Percentiles rank a stretch among this genome's conserved stretches.
Conservation (phyloP, 495 filamentous ascomycete species). For the Penicillium steckii region DNA sequence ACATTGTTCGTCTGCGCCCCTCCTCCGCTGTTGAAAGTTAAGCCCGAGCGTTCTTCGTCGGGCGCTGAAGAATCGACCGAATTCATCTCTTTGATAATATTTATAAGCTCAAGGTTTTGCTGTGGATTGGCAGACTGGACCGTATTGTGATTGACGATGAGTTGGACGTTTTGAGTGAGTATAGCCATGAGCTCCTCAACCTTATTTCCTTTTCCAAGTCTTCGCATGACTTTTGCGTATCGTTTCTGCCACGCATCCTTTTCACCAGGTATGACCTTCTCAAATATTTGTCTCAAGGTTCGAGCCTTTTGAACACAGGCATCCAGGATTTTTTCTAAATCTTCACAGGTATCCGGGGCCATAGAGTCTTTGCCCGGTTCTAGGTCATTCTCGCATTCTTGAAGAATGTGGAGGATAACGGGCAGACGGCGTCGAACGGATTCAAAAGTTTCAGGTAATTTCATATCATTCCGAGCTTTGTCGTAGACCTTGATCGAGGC, state of each 20-base stretch:
- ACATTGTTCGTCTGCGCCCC: not conserved
- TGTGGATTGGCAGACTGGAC: constrained; percentile 3
- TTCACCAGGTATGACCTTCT: constrained; percentile 8
- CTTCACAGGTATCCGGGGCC: not conserved
- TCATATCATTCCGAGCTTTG: too few species aligned
- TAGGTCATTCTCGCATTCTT: too few species aligned
- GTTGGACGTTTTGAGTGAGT: constrained; percentile 12
- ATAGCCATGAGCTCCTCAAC: constrained; percentile 14
- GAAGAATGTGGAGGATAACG: too few species aligned
- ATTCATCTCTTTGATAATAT: constrained; percentile 9
- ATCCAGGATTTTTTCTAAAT: not conserved
- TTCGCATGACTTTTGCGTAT: constrained; percentile 8
- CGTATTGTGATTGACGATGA: constrained; percentile 8
- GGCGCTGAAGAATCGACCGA: not conserved
- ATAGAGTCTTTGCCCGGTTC: too few species aligned
- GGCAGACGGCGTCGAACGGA: too few species aligned
- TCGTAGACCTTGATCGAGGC: too few species aligned
- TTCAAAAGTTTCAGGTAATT: too few species aligned
- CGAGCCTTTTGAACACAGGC: not conserved
- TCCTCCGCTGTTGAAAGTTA: not conserved
- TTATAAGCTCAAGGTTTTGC: constrained; percentile 4
- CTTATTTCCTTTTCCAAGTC: constrained; percentile 15
- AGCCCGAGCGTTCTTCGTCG: not conserved
- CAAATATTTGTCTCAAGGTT: not conserved
- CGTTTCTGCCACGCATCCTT: constrained; percentile 1